Evolutionary conservation across 129 eudicot genomes (phyloP).

Genomic region (Arctium minus): DNA sequence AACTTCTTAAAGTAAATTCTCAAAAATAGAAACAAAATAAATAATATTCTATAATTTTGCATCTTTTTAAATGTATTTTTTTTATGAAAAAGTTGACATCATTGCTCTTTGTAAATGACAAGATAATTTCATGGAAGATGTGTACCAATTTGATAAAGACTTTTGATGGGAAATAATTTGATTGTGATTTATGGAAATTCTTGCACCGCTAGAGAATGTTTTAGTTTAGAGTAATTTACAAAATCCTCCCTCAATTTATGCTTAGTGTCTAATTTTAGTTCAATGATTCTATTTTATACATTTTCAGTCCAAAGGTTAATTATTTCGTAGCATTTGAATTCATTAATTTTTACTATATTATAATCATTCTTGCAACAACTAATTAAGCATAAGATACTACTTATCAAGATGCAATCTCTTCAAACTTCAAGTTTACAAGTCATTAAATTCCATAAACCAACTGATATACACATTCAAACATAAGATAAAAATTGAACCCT

Average conservation of each 20-base stretch:
- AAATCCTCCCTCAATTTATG: background rate
- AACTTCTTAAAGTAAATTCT: no score
- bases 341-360: background rate
- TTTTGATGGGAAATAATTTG: background rate
- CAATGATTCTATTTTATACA: background rate
- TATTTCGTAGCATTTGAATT: background rate
- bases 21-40: no score
- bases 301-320: background rate
- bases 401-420: background rate
- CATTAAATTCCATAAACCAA: background rate
- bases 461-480: background rate
- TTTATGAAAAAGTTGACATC: background rate
- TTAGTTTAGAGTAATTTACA: background rate
- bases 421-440: background rate
- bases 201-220: background rate
- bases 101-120: conserved; percentile 6
- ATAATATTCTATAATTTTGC: background rate
- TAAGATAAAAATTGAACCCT: no score
- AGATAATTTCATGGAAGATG: background rate
- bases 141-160: conserved; percentile 1
- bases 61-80: background rate
- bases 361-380: background rate
- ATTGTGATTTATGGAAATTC: conserved; percentile 5
- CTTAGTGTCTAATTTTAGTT: background rate
- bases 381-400: background rate